These are phyloP conservation scores for Protea cynaroides DNA, from an alignment of 164 flowering plant genomes.

Conservation along the genomic window DNA sequence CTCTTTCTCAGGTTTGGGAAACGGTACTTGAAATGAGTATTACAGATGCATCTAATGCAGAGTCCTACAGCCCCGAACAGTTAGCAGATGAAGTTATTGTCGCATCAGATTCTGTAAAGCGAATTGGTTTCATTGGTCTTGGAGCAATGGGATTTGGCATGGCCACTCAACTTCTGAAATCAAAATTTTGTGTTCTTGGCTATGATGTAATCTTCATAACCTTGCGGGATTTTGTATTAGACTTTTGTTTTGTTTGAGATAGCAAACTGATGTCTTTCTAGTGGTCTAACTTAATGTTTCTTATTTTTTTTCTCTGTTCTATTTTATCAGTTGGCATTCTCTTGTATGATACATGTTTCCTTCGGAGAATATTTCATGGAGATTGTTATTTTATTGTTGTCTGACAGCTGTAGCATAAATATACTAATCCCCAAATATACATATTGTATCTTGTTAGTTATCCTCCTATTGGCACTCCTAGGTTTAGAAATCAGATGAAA, in stretches of 20 bases:
- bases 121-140: slow-evolving; percentile 94
- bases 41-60: slow-evolving; percentile 50
- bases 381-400: too few relatives aligned
- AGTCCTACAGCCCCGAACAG: slow-evolving; percentile 57
- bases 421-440: too few relatives aligned
- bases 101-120: slow-evolving; percentile 42
- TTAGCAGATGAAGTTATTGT: slow-evolving; percentile 44
- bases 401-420: too few relatives aligned
- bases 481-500: too few relatives aligned
- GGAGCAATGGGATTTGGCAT: slow-evolving; percentile 99
- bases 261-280: too few relatives aligned
- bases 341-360: too few relatives aligned
- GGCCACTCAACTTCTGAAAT: slow-evolving; percentile 85
- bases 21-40: slow-evolving; percentile 54
- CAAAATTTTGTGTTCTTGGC: slow-evolving; percentile 70
- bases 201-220: slow-evolving; percentile 60
- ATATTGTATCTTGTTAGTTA: too few relatives aligned
- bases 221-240: background rate
- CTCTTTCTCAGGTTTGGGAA: slow-evolving; percentile 64
- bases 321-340: too few relatives aligned
- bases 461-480: too few relatives aligned
- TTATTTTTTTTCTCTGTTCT: background rate
- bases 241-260: too few relatives aligned
- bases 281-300: background rate
- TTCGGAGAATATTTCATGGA: too few relatives aligned